A percentile compares a stretch with the other conserved stretches of the same genome.
Conservation (phyloP, 2,329 filamentous ascomycete species). For the Penicillium nordicum region DNA sequence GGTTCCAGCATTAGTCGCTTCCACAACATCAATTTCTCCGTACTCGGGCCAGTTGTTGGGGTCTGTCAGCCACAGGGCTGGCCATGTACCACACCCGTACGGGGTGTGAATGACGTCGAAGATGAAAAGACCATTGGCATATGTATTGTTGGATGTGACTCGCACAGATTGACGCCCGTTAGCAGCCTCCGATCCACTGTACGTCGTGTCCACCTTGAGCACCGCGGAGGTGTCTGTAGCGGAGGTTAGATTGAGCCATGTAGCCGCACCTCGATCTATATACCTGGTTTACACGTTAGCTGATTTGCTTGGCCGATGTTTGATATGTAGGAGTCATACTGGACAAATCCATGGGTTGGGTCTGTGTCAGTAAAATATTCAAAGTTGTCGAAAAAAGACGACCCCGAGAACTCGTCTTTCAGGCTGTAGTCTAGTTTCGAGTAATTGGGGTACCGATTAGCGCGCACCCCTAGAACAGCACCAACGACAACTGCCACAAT, state of each 20-base stretch:
- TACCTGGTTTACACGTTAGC: slow-evolving; percentile 27
- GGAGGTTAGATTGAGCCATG: slow-evolving; percentile 56
- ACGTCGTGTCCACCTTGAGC: slow-evolving; percentile 55
- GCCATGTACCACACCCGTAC: slow-evolving; percentile 63
- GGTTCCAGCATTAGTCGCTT: slow-evolving; percentile 54
- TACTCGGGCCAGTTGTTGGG: slow-evolving; percentile 58
- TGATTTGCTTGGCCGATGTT: not conserved
- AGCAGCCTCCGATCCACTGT: slow-evolving; percentile 43
- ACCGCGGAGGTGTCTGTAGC: slow-evolving; percentile 52
- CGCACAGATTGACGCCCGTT: slow-evolving; percentile 62
- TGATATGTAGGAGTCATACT: slow-evolving; percentile 31
- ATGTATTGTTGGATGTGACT: slow-evolving; percentile 58
- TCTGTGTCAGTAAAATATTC: slow-evolving; percentile 42
- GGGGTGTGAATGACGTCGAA: slow-evolving; percentile 64
- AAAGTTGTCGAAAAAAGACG: slow-evolving; percentile 45
- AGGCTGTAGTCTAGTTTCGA: slow-evolving; percentile 34
- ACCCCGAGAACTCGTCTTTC: slow-evolving; percentile 38
- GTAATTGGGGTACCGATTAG: slow-evolving; percentile 37
- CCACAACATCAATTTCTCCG: slow-evolving; percentile 64
- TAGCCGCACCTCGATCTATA: slow-evolving; percentile 36
- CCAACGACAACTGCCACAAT: slow-evolving; percentile 45
- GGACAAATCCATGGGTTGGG: slow-evolving; percentile 42
- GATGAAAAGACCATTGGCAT: slow-evolving; percentile 60
- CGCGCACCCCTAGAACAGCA: slow-evolving; percentile 33
- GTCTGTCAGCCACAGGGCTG: slow-evolving; percentile 64